Percentiles rank a stretch among this genome's conserved stretches.
These are phyloP conservation scores for Neopestalotiopsis rosae DNA, from an alignment of 2,329 filamentous ascomycete species.

Conservation along the genomic window DNA sequence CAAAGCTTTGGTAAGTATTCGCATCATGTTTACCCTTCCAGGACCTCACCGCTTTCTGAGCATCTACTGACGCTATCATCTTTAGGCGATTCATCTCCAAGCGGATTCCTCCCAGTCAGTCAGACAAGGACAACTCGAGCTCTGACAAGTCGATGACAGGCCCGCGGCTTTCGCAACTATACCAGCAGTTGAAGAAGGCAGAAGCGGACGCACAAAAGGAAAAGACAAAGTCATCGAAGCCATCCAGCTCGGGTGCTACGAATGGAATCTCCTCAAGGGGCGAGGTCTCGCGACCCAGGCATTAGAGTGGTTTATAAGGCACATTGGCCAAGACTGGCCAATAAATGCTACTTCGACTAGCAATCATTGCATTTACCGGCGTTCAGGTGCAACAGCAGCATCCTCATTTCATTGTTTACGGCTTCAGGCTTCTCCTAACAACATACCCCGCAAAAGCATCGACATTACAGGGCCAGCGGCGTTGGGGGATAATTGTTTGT, in stretches of 20 bases:
- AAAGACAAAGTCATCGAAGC: conserved; percentile 32
- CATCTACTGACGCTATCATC: conserved; percentile 23
- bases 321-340: background rate
- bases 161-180: conserved; percentile 36
- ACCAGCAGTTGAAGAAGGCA: conserved; percentile 36
- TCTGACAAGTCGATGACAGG: conserved; percentile 38
- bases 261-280: conserved; percentile 34
- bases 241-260: conserved; percentile 25
- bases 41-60: background rate
- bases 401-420: conserved; percentile 29
- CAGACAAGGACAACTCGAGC: conserved; percentile 27
- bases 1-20: conserved; percentile 38
- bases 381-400: conserved; percentile 34
- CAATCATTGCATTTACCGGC: conserved; percentile 37
- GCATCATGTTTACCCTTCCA: too few species aligned
- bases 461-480: conserved; percentile 35
- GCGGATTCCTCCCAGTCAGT: conserved; percentile 37
- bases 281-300: conserved; percentile 31
- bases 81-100: conserved; percentile 40
- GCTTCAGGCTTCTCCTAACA: conserved; percentile 29
- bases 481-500: conserved; percentile 27
- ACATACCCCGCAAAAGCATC: conserved; percentile 41
- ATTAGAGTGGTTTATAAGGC: conserved; percentile 18
- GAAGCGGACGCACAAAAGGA: conserved; percentile 30
- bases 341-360: conserved; percentile 5